A percentile compares a stretch with the other conserved stretches of the same genome.
phyloP scores from a whole-genome alignment of 495 filamentous ascomycete species.

The Penicillium canariense region DNA sequence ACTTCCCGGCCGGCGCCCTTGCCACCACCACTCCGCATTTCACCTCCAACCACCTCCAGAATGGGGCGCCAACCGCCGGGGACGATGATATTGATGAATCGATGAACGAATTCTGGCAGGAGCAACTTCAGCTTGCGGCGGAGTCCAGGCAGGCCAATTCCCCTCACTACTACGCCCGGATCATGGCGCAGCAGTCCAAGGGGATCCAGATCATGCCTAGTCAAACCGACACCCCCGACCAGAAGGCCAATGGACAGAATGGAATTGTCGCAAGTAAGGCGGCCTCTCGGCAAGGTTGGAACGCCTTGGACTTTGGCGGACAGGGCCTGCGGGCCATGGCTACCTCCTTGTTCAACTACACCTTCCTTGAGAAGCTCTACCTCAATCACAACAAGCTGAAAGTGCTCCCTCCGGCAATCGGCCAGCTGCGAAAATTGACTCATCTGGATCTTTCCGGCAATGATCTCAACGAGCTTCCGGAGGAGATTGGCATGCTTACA shows the following conservation, averaged over 20 bases:
- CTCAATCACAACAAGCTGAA: conserved; percentile 87
- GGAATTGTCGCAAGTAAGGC: conserved; percentile 54
- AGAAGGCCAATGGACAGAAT: conserved; percentile 59
- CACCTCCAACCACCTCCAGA: conserved; percentile 68
- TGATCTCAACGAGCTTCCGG: conserved; percentile 74
- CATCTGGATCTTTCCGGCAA: conserved; percentile 88
- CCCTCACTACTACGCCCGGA: conserved; percentile 64
- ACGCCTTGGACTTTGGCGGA: conserved; percentile 86
- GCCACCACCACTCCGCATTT: conserved; percentile 73
- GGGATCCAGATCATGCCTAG: conserved; percentile 56
- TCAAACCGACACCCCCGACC: conserved; percentile 62
- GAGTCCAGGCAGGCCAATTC: conserved; percentile 64
- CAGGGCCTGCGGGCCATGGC: conserved; percentile 85
- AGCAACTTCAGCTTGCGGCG: conserved; percentile 76
- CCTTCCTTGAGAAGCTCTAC: conserved; percentile 84
- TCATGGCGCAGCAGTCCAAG: conserved; percentile 56
- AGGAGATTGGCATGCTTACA: conserved; percentile 94
- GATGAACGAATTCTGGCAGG: conserved; percentile 81
- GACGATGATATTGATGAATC: conserved; percentile 57
- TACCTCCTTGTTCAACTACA: conserved; percentile 75
- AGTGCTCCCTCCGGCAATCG: conserved; percentile 71
- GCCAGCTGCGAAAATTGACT: conserved; percentile 71
- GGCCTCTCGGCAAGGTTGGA: conserved; percentile 76
- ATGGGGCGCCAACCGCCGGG: conserved; percentile 62
- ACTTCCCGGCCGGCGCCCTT: conserved; percentile 71